Conservation (phyloP, 73 alveolate genomes). For the Paramecium bursaria region DNA sequence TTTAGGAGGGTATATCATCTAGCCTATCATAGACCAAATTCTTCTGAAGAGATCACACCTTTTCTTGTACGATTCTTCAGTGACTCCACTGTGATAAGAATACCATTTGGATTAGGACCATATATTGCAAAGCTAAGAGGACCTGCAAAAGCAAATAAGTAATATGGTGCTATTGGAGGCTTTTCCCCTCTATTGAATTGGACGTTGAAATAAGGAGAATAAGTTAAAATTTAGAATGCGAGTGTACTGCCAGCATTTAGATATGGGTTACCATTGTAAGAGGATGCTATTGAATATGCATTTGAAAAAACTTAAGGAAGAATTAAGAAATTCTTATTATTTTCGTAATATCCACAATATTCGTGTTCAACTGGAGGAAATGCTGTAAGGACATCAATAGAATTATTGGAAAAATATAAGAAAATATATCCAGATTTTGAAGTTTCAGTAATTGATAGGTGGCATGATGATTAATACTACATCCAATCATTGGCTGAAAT, state of each 20-base stretch:
- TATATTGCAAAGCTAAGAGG: constrained; percentile 69
- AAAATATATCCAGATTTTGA: constrained; percentile 48
- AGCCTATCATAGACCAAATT: constrained; percentile 51
- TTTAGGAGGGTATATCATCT: constrained; percentile 65
- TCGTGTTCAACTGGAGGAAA: constrained; percentile 80
- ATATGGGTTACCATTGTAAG: constrained; percentile 72
- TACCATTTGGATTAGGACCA: constrained; percentile 72
- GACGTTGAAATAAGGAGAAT: constrained; percentile 78
- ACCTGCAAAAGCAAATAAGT: constrained; percentile 68
- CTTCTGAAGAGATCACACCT: constrained; percentile 52
- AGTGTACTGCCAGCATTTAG: constrained; percentile 78
- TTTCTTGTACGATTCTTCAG: constrained; percentile 61
- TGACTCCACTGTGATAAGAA: constrained; percentile 63
- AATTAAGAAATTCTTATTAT: constrained; percentile 71
- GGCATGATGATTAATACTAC: constrained; percentile 73
- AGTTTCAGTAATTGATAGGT: constrained; percentile 73
- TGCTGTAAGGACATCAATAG: constrained; percentile 66
- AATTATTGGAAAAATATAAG: constrained; percentile 56
- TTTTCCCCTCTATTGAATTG: constrained; percentile 78
- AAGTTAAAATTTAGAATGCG: constrained; percentile 60
- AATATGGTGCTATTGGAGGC: constrained; percentile 74
- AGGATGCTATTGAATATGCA: constrained; percentile 69
- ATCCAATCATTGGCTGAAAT: constrained; percentile 67
- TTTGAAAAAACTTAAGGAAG: constrained; percentile 71
- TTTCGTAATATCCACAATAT: constrained; percentile 79